Evolutionary conservation across 768 basidiomycete species (phyloP).

Genomic region (Clathrus columnatus): DNA sequence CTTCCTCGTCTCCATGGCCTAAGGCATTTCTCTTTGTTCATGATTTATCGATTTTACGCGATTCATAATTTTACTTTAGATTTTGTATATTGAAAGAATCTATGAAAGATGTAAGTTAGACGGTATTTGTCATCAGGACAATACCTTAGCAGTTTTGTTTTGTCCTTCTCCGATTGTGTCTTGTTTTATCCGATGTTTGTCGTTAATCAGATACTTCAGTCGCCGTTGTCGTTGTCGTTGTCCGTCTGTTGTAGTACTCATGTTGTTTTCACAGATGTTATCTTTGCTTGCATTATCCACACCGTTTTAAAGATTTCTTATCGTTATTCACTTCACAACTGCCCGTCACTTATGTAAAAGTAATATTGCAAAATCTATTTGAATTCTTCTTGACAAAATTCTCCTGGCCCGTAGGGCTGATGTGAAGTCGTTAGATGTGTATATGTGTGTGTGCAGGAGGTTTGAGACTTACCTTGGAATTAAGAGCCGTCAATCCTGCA

Average conservation of each 20-base stretch:
- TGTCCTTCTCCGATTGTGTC: background rate
- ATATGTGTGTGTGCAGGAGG: background rate
- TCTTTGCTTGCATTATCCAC: background rate
- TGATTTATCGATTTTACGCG: background rate
- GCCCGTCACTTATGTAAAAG: background rate
- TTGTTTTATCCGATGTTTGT: background rate
- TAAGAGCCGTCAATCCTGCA: slow-evolving; percentile 75
- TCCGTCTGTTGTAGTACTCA: background rate
- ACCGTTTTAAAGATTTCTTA: background rate
- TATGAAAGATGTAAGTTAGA: background rate
- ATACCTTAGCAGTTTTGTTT: background rate
- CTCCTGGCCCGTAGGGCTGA: slow-evolving; percentile 93
- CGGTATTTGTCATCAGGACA: background rate
- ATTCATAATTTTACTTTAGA: background rate
- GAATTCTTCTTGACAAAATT: slow-evolving; percentile 82
- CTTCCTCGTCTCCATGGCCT: background rate
- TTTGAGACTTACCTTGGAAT: slow-evolving; percentile 48
- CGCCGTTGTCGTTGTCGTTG: background rate
- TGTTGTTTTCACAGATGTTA: background rate
- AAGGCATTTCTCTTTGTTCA: background rate
- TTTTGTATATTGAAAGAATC: background rate
- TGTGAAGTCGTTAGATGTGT: slow-evolving; percentile 12
- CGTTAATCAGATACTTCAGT: background rate
- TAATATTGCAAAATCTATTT: slow-evolving; percentile 34
- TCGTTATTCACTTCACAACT: background rate